These are phyloP conservation scores for Artemisia annua DNA, from an alignment of 129 eudicot genomes.

Conservation along the genomic window DNA sequence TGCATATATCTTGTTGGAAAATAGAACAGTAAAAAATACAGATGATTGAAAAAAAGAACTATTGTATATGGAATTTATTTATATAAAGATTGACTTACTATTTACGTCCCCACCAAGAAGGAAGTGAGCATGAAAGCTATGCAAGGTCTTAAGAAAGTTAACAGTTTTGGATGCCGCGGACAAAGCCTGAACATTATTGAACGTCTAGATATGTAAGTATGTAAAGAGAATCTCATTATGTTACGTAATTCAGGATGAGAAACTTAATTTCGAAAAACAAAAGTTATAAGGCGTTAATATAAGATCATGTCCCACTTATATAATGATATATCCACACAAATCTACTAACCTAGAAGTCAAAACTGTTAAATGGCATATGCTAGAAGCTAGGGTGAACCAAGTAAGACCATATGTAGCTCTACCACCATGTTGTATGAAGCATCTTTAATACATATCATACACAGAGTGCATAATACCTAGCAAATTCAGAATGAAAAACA, in stretches of 20 bases:
- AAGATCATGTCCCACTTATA: too few relatives aligned
- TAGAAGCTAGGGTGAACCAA: conserved; percentile 13
- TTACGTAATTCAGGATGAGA: background rate
- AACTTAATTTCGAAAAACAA: background rate
- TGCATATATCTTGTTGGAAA: conserved; percentile 22
- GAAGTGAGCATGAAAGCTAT: conserved; percentile 91
- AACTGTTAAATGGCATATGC: background rate
- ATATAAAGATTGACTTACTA: conserved; percentile 52
- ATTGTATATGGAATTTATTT: background rate
- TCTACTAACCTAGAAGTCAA: too few relatives aligned
- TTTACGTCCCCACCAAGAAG: conserved; percentile 78
- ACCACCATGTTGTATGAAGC: conserved; percentile 4
- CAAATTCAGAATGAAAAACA: conserved; percentile 8
- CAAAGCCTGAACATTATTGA: conserved; percentile 63
- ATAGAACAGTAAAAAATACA: background rate
- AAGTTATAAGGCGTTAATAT: too few relatives aligned
- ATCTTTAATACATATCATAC: conserved; percentile 10
- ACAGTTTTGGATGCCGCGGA: conserved; percentile 98
- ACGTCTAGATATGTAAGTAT: conserved; percentile 25
- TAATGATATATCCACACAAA: too few relatives aligned
- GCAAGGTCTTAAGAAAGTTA: conserved; percentile 77
- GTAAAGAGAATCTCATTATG: conserved; percentile 8
- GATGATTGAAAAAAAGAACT: background rate
- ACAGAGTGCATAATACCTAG: conserved; percentile 3
- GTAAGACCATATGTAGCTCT: conserved; percentile 9